These are phyloP conservation scores for Cercophora sp. DNA, from an alignment of 495 filamentous ascomycete species.

Conservation along the genomic window DNA sequence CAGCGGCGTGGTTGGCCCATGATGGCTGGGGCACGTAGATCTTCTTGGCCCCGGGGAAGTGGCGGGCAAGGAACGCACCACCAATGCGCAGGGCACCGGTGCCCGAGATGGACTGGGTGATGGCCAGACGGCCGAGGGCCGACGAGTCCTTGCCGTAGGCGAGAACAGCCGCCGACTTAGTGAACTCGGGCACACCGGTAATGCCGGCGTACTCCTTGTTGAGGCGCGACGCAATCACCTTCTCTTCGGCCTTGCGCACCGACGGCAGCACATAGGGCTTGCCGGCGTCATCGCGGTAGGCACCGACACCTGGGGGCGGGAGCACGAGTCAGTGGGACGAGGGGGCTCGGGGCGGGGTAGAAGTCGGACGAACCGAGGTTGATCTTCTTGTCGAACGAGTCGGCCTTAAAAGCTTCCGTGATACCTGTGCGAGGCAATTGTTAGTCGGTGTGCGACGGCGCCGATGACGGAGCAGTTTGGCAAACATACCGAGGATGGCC, in stretches of 20 bases:
- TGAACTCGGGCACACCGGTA: slow-evolving; percentile 91
- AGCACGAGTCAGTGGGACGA: slow-evolving; percentile 20
- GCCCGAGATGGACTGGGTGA: slow-evolving; percentile 97
- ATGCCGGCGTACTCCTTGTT: slow-evolving; percentile 99
- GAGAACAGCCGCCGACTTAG: slow-evolving; percentile 81
- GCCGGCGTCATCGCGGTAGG: slow-evolving; percentile 89
- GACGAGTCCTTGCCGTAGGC: slow-evolving; percentile 81
- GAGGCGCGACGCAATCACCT: slow-evolving; percentile 66
- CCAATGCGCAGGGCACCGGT: slow-evolving; percentile 94
- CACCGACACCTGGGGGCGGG: slow-evolving; percentile 58
- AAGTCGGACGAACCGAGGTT: slow-evolving; percentile 64
- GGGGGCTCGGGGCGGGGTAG: not conserved
- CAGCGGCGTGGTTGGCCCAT: slow-evolving; percentile 97
- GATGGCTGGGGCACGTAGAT: slow-evolving; percentile 94
- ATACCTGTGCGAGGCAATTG: slow-evolving; percentile 56
- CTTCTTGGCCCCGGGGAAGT: slow-evolving; percentile 85
- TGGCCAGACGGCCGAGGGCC: slow-evolving; percentile 75
- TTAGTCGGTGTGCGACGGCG: slow-evolving; percentile 5
- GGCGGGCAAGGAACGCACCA: slow-evolving; percentile 84
- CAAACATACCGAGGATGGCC: slow-evolving; percentile 69
- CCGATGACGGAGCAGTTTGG: slow-evolving; percentile 1
- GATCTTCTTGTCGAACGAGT: slow-evolving; percentile 88
- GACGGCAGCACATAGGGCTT: slow-evolving; percentile 97
- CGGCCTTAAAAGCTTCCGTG: slow-evolving; percentile 98
- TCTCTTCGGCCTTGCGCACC: slow-evolving; percentile 82